Percentiles rank a stretch among this genome's conserved stretches.
phyloP scores from a whole-genome alignment of 139 green algal genomes.

The Chlorella sp. region DNA sequence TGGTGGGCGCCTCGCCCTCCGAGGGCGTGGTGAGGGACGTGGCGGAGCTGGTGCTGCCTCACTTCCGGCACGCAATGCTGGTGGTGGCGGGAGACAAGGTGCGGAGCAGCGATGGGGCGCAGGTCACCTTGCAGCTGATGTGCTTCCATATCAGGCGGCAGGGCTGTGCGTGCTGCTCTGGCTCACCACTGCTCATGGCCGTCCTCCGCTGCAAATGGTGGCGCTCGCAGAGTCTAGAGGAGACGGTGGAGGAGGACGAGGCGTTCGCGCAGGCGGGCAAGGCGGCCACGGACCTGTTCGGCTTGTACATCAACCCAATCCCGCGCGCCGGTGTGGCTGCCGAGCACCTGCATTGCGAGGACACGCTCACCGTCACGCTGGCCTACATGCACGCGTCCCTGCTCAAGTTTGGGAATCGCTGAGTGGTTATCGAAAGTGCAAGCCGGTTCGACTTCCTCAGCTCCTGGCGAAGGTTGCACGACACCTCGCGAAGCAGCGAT shows the following conservation, averaged over 20 bases:
- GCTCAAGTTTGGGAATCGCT: constrained; percentile 13
- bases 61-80: constrained; percentile 70
- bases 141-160: background rate
- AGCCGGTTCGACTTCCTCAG: too few relatives aligned
- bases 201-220: background rate
- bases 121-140: background rate
- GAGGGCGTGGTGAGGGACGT: background rate
- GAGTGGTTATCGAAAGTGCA: too few relatives aligned
- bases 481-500: too few relatives aligned
- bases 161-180: background rate
- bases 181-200: background rate
- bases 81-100: constrained; percentile 58
- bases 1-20: constrained; percentile 31
- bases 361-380: constrained; percentile 8
- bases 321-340: constrained; percentile 56
- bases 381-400: constrained; percentile 20
- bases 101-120: background rate
- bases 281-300: constrained; percentile 36
- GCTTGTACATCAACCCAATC: constrained; percentile 87
- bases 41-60: constrained; percentile 42
- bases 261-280: constrained; percentile 18
- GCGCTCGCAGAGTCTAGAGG: constrained; percentile 52
- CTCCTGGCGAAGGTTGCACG: too few relatives aligned
- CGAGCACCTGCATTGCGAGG: constrained; percentile 14
- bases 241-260: constrained; percentile 27